A percentile compares a stretch with the other conserved stretches of the same genome.
Evolutionary conservation across 306 rosid genomes (phyloP).

Genomic region (Quercus engelmannii): DNA sequence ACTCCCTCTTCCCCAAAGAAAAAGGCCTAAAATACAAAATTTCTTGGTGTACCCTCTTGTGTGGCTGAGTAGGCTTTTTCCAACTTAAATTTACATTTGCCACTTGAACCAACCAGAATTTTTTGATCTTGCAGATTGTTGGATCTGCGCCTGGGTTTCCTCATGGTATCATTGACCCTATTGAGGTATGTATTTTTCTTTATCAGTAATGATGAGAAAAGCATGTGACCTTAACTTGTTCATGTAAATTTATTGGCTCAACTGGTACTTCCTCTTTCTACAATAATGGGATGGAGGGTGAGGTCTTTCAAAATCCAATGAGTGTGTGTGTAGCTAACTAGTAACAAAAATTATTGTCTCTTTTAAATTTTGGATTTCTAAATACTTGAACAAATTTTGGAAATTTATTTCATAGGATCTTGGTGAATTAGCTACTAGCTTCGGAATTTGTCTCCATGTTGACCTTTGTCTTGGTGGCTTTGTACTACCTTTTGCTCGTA

Average conservation of each 20-base stretch:
- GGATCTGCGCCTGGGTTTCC: slow-evolving; percentile 99
- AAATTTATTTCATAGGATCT: slow-evolving; percentile 65
- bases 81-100: slow-evolving; percentile 25
- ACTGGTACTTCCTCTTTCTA: too few relatives aligned
- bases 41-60: slow-evolving; percentile 2
- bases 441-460: slow-evolving; percentile 82
- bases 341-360: not conserved
- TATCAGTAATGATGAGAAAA: slow-evolving; percentile 9
- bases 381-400: slow-evolving; percentile 18
- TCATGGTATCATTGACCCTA: slow-evolving; percentile 95
- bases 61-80: slow-evolving; percentile 12
- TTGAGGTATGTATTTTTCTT: slow-evolving; percentile 52
- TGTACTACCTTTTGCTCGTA: slow-evolving; percentile 85
- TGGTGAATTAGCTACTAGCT: slow-evolving; percentile 78
- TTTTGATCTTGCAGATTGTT: slow-evolving; percentile 65
- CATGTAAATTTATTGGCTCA: slow-evolving; percentile 3
- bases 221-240: slow-evolving; percentile 13
- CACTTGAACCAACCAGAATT: slow-evolving; percentile 19
- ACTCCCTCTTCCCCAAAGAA: too few relatives aligned
- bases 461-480: slow-evolving; percentile 97
- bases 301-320: too few relatives aligned
- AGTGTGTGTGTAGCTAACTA: too few relatives aligned
- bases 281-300: too few relatives aligned
- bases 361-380: not conserved
- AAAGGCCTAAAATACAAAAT: not conserved